Evolutionary conservation across 805 yeast species (phyloP).

Genomic region (Schwanniomyces sp.): DNA sequence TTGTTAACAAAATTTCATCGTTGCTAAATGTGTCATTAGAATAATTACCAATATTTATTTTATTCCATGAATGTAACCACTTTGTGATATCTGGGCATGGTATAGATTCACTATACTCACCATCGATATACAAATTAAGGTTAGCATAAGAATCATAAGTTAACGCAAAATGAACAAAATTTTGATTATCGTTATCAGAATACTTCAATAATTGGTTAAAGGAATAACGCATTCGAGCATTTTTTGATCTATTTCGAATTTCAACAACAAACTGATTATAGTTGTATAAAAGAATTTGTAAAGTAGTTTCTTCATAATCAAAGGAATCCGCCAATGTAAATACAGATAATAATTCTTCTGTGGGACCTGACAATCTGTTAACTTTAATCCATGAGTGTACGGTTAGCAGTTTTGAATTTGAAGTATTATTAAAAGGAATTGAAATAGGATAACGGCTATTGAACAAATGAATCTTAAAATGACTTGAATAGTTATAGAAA

Average conservation of each 20-base stretch:
- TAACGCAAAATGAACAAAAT: slow-evolving; percentile 31
- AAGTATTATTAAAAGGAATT: slow-evolving; percentile 19
- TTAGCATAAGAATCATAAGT: slow-evolving; percentile 37
- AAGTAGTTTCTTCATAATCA: slow-evolving; percentile 16
- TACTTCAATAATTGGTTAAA: slow-evolving; percentile 30
- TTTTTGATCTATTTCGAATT: slow-evolving; percentile 19
- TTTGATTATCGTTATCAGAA: slow-evolving; percentile 11
- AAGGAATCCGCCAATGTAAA: slow-evolving; percentile 29
- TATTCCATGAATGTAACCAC: slow-evolving; percentile 31
- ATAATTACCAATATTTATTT: slow-evolving; percentile 31
- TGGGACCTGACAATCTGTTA: slow-evolving; percentile 9
- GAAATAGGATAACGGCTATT: slow-evolving; percentile 16
- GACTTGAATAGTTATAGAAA: slow-evolving; percentile 21
- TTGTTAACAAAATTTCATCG: slow-evolving; percentile 33
- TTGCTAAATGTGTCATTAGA: slow-evolving; percentile 8
- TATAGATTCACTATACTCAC: slow-evolving; percentile 46
- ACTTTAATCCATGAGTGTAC: slow-evolving; percentile 43
- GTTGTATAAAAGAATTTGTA: slow-evolving; percentile 28
- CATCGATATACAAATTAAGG: slow-evolving; percentile 49
- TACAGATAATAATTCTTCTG: slow-evolving; percentile 16
- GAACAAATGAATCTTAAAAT: slow-evolving; percentile 29
- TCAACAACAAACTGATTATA: slow-evolving; percentile 31
- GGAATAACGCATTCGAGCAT: slow-evolving; percentile 27
- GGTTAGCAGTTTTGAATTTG: slow-evolving; percentile 26
- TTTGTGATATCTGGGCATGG: slow-evolving; percentile 36